Conservation (phyloP, 2,329 filamentous ascomycete species). For the Epichloe festucae region DNA sequence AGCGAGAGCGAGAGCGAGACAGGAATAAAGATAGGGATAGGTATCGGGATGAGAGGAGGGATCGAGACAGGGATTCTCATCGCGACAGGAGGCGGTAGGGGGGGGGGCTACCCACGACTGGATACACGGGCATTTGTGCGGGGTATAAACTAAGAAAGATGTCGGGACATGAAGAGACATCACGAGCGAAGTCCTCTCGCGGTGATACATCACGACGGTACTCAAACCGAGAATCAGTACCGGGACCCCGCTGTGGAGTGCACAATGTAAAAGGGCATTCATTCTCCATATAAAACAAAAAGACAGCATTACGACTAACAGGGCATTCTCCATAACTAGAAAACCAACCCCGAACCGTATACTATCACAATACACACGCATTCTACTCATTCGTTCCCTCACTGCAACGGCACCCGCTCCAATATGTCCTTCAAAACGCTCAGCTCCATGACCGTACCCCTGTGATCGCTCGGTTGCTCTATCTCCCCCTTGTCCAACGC, state of each 20-base stretch:
- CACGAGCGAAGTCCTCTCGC: neutral
- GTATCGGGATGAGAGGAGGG: neutral
- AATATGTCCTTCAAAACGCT: conserved; percentile 29
- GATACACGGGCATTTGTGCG: no score
- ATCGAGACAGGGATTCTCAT: conserved; percentile 5
- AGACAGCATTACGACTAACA: neutral
- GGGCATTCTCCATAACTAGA: neutral
- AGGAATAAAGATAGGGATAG: conserved; percentile 6
- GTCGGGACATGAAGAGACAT: neutral
- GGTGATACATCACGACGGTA: neutral
- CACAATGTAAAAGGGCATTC: neutral
- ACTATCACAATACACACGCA: neutral
- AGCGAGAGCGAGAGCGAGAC: conserved; percentile 21
- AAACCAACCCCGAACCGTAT: neutral
- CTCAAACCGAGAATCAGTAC: no score
- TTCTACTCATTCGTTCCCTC: neutral
- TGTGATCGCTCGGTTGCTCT: conserved; percentile 16
- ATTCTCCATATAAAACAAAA: no score
- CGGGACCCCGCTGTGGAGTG: no score
- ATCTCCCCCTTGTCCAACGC: conserved; percentile 20
- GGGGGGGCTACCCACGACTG: no score
- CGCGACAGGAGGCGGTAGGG: conserved; percentile 8
- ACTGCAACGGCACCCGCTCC: conserved; percentile 28
- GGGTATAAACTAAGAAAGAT: no score
- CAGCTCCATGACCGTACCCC: conserved; percentile 25